Evolutionary conservation across 495 filamentous ascomycete genomes (phyloP), one percentile per base, ranked within the genome.

Genomic region (Articulospora tetracladia): DNA sequence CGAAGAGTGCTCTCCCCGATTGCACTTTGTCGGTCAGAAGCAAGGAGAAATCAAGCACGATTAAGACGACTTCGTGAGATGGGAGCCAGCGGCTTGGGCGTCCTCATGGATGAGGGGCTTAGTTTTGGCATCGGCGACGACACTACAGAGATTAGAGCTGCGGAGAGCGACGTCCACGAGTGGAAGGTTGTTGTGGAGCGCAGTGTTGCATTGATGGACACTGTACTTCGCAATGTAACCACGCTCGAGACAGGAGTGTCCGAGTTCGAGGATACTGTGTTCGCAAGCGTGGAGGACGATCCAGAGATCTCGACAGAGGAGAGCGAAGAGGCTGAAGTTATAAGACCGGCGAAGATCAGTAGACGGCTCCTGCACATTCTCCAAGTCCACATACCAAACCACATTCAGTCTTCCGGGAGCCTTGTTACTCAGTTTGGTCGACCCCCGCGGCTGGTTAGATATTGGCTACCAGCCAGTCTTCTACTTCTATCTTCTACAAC

Each of bases 1-100:
- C 77, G 77, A 47, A 72, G 77, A 53, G 74, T 92, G 11, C 76
- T 90, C 25, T 86, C 86, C 6, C 91, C 91, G 3, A 78, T 97
- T 55, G 83, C 87, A 25, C 68, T 86, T 6, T 85, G 82, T 52
- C 83, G 89, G 27, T 75, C 85, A 15, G 86, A 96, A 62, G 86
- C 89, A 10, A 77, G 83, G 19, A 71, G 74, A 54, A 97, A 93
- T 67, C 85, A 83, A 70, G 74, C 77, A n/a, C 73, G 71, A 13
- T 78, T 98, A 32, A 81, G 79, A 61, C 77, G 77, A 50, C 76
- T 92, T 39, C 83, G 88, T 41, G 83, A 91, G 67, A 81, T 91
- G 69, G 89, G 88, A 57, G 90, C 93, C n/a, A 89, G 87, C 66
- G 90, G 90, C 13, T 74, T 98, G 3, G 94, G 94, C 2, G 80